Base-by-base conservation (phyloP, 768 basidiomycete species). In the Dacryopinax spathularia region DNA sequence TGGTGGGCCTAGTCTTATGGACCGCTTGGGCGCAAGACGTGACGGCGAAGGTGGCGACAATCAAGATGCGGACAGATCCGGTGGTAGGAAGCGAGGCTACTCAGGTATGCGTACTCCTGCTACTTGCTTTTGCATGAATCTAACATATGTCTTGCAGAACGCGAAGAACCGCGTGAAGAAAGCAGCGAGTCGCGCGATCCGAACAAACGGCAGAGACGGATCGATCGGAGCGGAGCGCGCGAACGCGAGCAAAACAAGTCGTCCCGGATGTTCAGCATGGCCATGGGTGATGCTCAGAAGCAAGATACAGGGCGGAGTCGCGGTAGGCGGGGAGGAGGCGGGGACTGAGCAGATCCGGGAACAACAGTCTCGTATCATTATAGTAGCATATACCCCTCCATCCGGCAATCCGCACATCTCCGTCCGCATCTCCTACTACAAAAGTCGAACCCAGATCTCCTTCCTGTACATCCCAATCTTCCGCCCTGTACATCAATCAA, bases 241-340 rank as follows among this genome's bases (percentile, higher is more conserved):
- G 48, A 56, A 20, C 48, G 48, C 25, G 48, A 56, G 48, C 48
- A 56, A 22, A 41, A 41, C 39, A 41, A 41, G 39, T 7, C 39
- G 29, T 56, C 48, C 10, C 48, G 48, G 25, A 56, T 56, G 48
- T 56, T 56, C 48, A 56, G 31, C 48, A 56, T 56, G 2, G 48
- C 48, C 25, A 56, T 56, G 48, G 48, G 48, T 31, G 48, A 56
- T 31, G 48, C 48, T 22, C 48, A 56, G 48, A 56, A 56, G 48
- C 48, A 56, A 29, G 48, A 56, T 29, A 13, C 13, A 13, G 48
- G 48, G 9, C 48, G 48, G 9, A 20, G 43, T 10, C 48, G 48
- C 48, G 48, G 48, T 9, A 56, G 48, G 48, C 48, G 48, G 13
- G 25, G 48, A 2, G 48, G 48, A 9, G 48, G 48, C 48, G 36